These are phyloP conservation scores for Kickxella alabastrina DNA, from an alignment of 192 early-diverging fungal species.

Conservation along the genomic window DNA sequence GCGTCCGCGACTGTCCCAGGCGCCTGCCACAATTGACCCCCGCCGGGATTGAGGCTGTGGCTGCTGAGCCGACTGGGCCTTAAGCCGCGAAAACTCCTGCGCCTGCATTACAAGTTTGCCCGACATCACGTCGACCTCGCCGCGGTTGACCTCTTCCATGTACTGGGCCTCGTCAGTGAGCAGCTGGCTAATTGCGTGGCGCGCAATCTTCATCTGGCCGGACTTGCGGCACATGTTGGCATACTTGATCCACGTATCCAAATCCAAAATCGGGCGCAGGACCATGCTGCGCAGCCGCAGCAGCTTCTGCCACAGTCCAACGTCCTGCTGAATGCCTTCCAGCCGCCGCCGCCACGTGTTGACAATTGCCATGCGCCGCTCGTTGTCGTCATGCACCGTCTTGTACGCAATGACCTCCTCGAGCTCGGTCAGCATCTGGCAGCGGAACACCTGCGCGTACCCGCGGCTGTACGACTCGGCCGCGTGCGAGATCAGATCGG, in stretches of 20 bases:
- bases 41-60: background rate
- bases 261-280: conserved; percentile 80
- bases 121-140: background rate
- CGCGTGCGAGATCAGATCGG: conserved; percentile 74
- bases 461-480: conserved; percentile 91
- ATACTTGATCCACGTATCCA: conserved; percentile 95
- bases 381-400: conserved; percentile 67
- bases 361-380: conserved; percentile 67
- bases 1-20: background rate
- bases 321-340: conserved; percentile 80
- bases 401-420: conserved; percentile 95
- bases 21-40: background rate
- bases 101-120: background rate
- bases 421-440: conserved; percentile 95
- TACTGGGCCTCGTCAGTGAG: conserved; percentile 59
- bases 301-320: conserved; percentile 92
- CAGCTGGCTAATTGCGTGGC: conserved; percentile 72
- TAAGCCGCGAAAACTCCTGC: conserved; percentile 10
- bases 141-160: conserved; percentile 16
- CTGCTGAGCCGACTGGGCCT: background rate
- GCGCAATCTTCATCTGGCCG: conserved; percentile 70
- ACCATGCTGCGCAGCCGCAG: conserved; percentile 82
- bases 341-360: conserved; percentile 83
- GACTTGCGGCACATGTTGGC: conserved; percentile 88
- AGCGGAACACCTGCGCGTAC: conserved; percentile 76